phyloP scores from a whole-genome alignment of 2,329 filamentous ascomycete species.

The Xylariomycetidae sp. region DNA sequence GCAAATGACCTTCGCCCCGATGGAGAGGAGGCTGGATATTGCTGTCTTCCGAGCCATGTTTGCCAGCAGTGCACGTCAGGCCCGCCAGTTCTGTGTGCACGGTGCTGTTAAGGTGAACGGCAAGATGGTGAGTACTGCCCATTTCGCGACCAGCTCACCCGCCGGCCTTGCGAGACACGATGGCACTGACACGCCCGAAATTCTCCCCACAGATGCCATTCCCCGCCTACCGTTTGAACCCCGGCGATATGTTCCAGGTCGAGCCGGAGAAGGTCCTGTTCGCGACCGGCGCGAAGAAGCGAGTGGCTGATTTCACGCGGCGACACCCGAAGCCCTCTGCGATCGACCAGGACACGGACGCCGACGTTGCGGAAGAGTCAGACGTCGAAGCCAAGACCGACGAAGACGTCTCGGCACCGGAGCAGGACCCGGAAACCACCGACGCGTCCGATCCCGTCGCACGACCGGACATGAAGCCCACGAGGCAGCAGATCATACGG shows the following conservation, averaged over 20 bases:
- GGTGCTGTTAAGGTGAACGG: slow-evolving; percentile 94
- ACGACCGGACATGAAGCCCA: slow-evolving; percentile 23
- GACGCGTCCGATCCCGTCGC: slow-evolving; percentile 23
- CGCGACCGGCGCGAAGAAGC: slow-evolving; percentile 73
- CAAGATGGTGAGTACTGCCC: slow-evolving; percentile 68
- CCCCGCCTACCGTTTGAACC: slow-evolving; percentile 90
- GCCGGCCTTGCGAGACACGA: too few species aligned
- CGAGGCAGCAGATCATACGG: slow-evolving; percentile 36
- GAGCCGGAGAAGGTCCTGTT: slow-evolving; percentile 82
- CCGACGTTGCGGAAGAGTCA: slow-evolving; percentile 13
- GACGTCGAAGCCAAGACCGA: slow-evolving; percentile 18
- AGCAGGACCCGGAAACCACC: slow-evolving; percentile 33
- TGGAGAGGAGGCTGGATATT: slow-evolving; percentile 88
- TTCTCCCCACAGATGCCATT: slow-evolving; percentile 65
- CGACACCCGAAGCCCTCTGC: slow-evolving; percentile 6
- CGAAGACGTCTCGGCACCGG: slow-evolving; percentile 17
- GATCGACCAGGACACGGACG: slow-evolving; percentile 7
- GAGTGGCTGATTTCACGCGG: slow-evolving; percentile 17
- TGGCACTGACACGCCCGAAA: slow-evolving; percentile 2
- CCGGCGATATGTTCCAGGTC: slow-evolving; percentile 97
- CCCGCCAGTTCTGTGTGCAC: slow-evolving; percentile 89
- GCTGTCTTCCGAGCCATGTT: slow-evolving; percentile 91
- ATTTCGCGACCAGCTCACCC: too few species aligned
- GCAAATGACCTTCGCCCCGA: slow-evolving; percentile 89
- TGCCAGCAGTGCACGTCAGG: slow-evolving; percentile 87